Conservation (phyloP, 2,329 filamentous ascomycete genomes). For the Nigrospora oryzae region DNA sequence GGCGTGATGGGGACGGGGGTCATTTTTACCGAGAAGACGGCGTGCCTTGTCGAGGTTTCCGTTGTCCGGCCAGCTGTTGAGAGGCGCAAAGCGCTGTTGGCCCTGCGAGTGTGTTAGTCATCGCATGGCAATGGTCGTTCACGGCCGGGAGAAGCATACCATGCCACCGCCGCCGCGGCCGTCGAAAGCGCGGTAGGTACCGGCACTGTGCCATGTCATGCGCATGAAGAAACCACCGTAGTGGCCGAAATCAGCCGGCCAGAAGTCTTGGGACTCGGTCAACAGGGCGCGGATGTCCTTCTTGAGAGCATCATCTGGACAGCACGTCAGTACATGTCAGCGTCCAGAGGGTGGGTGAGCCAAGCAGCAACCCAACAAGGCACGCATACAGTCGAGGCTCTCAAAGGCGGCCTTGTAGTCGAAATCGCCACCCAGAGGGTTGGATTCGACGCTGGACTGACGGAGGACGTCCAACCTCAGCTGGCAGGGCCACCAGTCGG, state of each 20-base stretch:
- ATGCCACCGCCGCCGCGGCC: constrained; percentile 65
- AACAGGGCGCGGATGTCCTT: constrained; percentile 63
- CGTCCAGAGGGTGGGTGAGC: no score
- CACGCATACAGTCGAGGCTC: constrained; percentile 45
- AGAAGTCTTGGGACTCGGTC: constrained; percentile 74
- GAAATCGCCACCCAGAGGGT: constrained; percentile 58
- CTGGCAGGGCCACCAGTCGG: constrained; percentile 67
- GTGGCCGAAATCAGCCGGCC: constrained; percentile 76
- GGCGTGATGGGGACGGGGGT: no score
- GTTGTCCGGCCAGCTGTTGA: constrained; percentile 80
- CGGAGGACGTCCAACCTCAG: constrained; percentile 65
- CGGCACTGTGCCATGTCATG: constrained; percentile 74
- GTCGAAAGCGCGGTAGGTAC: constrained; percentile 68
- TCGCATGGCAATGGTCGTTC: background rate
- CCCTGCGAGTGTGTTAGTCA: constrained; percentile 30
- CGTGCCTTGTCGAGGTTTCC: constrained; percentile 73
- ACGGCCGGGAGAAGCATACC: background rate
- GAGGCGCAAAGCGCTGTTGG: constrained; percentile 71
- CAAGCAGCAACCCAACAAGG: no score
- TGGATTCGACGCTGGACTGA: constrained; percentile 55
- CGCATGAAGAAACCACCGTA: constrained; percentile 75
- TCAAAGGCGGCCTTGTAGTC: constrained; percentile 69
- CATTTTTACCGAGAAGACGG: constrained; percentile 51
- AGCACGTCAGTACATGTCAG: background rate
- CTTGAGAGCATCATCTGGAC: constrained; percentile 52